phyloP scores from a whole-genome alignment of 1,284 basidiomycete genomes.

The Pseudomicrostroma phylloplanum region DNA sequence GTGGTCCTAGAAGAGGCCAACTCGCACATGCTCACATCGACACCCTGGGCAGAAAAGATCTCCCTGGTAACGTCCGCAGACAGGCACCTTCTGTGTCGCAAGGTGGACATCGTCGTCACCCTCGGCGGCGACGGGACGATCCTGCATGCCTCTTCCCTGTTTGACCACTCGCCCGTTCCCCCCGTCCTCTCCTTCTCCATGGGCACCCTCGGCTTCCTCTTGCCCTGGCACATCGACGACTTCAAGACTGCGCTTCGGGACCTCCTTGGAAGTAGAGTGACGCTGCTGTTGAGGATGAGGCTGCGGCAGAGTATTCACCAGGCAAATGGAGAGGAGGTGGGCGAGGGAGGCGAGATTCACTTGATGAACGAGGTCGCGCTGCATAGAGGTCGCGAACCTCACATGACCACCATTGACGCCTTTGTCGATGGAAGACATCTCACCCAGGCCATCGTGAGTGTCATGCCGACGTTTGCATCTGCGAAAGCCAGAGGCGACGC shows the following conservation, averaged over 20 bases:
- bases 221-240: constrained; percentile 65
- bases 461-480: neutral
- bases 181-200: constrained; percentile 93
- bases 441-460: constrained; percentile 83
- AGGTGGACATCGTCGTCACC: constrained; percentile 73
- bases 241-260: constrained; percentile 35
- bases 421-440: constrained; percentile 92
- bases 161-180: constrained; percentile 78
- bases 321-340: constrained; percentile 1
- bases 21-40: neutral
- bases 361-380: constrained; percentile 96
- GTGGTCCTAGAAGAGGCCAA: constrained; percentile 66
- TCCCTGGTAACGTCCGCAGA: neutral
- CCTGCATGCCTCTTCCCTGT: constrained; percentile 84
- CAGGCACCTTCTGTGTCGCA: constrained; percentile 21
- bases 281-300: constrained; percentile 40
- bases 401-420: constrained; percentile 87
- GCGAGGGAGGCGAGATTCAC: constrained; percentile 64
- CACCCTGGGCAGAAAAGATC: neutral
- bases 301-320: constrained; percentile 29
- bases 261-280: constrained; percentile 29
- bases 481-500: neutral
- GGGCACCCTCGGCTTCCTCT: constrained; percentile 87
- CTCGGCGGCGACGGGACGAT: constrained; percentile 94
- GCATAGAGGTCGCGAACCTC: constrained; percentile 83